Evolutionary conservation across 2,329 filamentous ascomycete species (phyloP), one percentile per base, ranked within the genome.

Genomic region (Aspergillus unguis): DNA sequence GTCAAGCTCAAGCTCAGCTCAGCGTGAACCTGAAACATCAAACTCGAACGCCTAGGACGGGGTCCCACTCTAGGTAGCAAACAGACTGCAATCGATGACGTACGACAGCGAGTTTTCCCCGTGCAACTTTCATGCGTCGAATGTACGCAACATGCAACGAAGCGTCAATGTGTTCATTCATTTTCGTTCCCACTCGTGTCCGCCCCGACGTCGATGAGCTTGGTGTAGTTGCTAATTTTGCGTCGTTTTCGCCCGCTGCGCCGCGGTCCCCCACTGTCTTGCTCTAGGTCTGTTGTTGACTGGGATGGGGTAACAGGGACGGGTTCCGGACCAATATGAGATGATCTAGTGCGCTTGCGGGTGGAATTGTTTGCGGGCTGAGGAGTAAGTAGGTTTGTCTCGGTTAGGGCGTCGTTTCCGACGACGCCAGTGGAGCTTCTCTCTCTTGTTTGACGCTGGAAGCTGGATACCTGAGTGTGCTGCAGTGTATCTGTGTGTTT

Each of bases 171-270:
- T 31, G 10, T 49, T 57, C 17, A 33, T 33, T 63, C 61, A 31
- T 62, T 53, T 33, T 63, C 61, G 33, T 62, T 53, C 35, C 56
- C 60, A 17, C 58, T 63, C 17, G 59, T 59, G 10, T 57, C 53
- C 2, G 55, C 58, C 17, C 65, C 64, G 47, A 69, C 57, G 52
- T 68, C 65, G 48, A 69, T 61, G 17, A 65, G 59, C 32, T 62
- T 58, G n/a, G 54, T 54, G 41, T 62, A 65, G 42, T 68, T 68
- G 60, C 67, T 69, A 29, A 67, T 62, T 49, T 67, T 69, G 48
- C 65, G 63, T 33, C 56, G 60, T 53, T 65, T 67, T 31, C 58
- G 54, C 17, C 45, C 48, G 41, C 60, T 63, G 17, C 59, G 58
- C 25, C 58, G 57, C 25, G 54, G 48, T n/a, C 38, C 48, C 8